Base-by-base conservation (phyloP, 495 filamentous ascomycete species). In the Penicillium flavigenum region DNA sequence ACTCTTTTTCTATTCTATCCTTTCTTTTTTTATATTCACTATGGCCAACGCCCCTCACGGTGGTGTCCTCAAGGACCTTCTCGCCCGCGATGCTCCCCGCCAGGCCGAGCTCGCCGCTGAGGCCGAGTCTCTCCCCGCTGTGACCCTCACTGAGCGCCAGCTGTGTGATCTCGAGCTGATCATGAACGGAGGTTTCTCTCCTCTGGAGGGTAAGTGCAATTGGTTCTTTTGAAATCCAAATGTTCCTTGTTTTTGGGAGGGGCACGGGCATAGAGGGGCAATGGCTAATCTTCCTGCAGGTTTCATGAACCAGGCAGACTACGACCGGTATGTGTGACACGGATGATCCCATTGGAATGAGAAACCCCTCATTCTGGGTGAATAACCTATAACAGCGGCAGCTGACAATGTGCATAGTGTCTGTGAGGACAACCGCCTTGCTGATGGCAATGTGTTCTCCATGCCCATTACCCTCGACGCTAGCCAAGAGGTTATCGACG, bases 291-390 rank as follows among this genome's bases (percentile, higher is more conserved):
- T 64, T 60, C 42, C 53, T 45, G 27, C 67, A 96, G 91, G 92
- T 66, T 98, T 98, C 79, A 90, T 98, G 90, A 96, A 85, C 72
- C 84, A 98, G 81, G 86, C 88, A 73, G 93, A 98, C 72, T 98
- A 96, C 77, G 86, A 95, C 77, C 83, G 89, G 92, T 96, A 86
- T 65, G 73, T 63, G 16, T 34, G 39, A 61, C 50, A 42, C 11
- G n/a, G 5, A 39, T 39, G 36, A 39, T 39, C n/a, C 36, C 36
- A 64, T 58, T 60, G 53, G 49, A 56, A 57, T 48, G 47, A 64
- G 41, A 54, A 20, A n/a, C n/a, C 6, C 16, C 34, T 39, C 16
- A 19, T 32, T n/a, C 3, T 16, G 2, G 2, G 6, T 0, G 16
- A 11, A 19, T 16, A 16, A n/a, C 9, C 9, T 19, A 43, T 38